phyloP scores from a whole-genome alignment of 805 yeast species.

The Cyberlindnera mycetangii region DNA sequence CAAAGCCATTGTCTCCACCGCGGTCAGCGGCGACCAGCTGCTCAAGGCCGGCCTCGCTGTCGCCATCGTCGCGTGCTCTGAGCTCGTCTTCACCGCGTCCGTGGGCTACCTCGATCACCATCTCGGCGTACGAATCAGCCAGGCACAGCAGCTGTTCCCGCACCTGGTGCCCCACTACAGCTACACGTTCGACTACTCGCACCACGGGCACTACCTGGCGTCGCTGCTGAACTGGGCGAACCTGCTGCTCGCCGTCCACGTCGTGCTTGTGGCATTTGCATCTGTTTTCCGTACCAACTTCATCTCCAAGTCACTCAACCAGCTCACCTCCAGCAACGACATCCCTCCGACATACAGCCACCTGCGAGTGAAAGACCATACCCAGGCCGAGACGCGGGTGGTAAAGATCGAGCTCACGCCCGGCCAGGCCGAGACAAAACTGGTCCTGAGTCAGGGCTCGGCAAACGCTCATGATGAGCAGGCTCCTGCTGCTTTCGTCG shows the following conservation, averaged over 20 bases:
- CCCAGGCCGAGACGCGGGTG: constrained; percentile 17
- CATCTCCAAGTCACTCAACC: constrained; percentile 26
- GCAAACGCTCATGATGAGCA: background rate
- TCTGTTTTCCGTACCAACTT: constrained; percentile 25
- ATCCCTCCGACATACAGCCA: constrained; percentile 8
- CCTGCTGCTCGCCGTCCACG: constrained; percentile 24
- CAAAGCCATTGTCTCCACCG: constrained; percentile 23
- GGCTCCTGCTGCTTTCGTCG: constrained; percentile 23
- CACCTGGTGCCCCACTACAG: constrained; percentile 13
- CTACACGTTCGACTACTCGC: constrained; percentile 4
- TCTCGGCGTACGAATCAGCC: constrained; percentile 10
- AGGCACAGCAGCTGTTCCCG: constrained; percentile 23
- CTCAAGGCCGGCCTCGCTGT: constrained; percentile 10
- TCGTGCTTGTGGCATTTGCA: constrained; percentile 24
- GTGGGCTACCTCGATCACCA: constrained; percentile 10
- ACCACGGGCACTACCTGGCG: constrained; percentile 3
- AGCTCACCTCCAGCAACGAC: constrained; percentile 16
- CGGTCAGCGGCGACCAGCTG: constrained; percentile 21
- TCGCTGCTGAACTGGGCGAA: constrained; percentile 17
- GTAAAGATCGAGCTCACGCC: constrained; percentile 19
- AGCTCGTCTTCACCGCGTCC: constrained; percentile 12
- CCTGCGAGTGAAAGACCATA: constrained; percentile 10
- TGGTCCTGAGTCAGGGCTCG: background rate
- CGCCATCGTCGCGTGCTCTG: constrained; percentile 11
- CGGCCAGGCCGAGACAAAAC: constrained; percentile 11